These are phyloP conservation scores for Phytophthora tentaculata DNA, from an alignment of 352 stramenopile species.

Conservation along the genomic window DNA sequence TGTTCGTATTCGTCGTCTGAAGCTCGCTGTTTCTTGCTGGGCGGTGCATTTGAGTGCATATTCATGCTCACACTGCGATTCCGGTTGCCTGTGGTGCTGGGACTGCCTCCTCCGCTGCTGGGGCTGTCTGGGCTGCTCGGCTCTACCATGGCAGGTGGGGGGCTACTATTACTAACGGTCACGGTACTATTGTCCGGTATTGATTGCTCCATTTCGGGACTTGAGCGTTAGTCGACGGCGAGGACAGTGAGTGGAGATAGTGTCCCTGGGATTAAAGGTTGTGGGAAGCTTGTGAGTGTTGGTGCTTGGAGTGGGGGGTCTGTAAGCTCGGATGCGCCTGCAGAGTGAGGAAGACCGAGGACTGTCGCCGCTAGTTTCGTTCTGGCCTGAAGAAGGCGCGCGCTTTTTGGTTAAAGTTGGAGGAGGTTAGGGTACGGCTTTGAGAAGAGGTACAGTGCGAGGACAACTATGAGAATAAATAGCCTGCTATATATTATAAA, in stretches of 20 bases:
- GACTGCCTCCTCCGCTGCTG: constrained; percentile 25
- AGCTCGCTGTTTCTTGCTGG: constrained; percentile 80
- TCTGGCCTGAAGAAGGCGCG: constrained; percentile 25
- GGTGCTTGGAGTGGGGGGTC: background rate
- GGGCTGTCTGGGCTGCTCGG: constrained; percentile 14
- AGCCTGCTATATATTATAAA: background rate
- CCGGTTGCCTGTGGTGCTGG: constrained; percentile 38
- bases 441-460: background rate
- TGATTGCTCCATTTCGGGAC: constrained; percentile 35
- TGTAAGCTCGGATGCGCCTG: background rate
- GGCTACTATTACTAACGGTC: constrained; percentile 32
- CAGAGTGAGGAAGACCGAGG: constrained; percentile 1
- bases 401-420: constrained; percentile 15
- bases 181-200: constrained; percentile 36
- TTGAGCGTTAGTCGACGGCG: background rate
- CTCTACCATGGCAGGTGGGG: constrained; percentile 12
- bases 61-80: constrained; percentile 82
- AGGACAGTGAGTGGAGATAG: background rate
- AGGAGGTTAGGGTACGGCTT: constrained; percentile 10
- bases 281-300: background rate
- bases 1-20: constrained; percentile 79
- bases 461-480: background rate
- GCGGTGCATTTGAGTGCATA: constrained; percentile 55
- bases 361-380: constrained; percentile 27
- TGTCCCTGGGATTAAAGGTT: background rate